Evolutionary conservation across 345 rosid species (phyloP), one percentile per base, ranked within the genome.

Genomic region (Gossypium bickii): DNA sequence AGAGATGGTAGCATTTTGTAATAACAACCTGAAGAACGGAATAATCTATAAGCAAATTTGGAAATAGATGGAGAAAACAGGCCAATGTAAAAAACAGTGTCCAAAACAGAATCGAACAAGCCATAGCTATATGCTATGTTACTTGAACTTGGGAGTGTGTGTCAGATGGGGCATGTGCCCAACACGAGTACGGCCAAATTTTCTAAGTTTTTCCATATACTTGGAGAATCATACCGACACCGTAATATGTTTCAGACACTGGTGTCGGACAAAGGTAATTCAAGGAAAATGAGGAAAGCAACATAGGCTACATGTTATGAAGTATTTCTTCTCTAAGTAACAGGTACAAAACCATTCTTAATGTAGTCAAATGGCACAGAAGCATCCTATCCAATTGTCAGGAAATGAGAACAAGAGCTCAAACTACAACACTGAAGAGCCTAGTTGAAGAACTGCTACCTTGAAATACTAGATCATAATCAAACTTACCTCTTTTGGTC

Each of bases 1-100:
- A 93, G 81, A 96, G 81, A 72, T 96, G 99, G 83, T 82, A 96
- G 87, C 99, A 96, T 74, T 90, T 96, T 70, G 98, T 96, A 80
- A 96, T 96, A 80, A 93, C 99, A 67, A 93, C 98, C 99, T 96
- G 85, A 61, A 45, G 38, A 70, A 69, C 52, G 67, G 25, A 74
- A 45, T 22, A 67, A 41, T 58, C 27, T 49, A 49, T 34, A 70
- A 62, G 45, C 58, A 8, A 52, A n/a, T 69, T 38, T 7, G 27
- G 47, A 29, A 71, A 20, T 71, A 55, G 17, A 13, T 3, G 24
- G 13, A 38, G 3, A 20, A 12, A 48, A 48, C 52, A 48, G 52
- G 16, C 41, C 41, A 34, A 34, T 4, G 20, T 34, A 34, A 4
- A 34, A 34, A 34, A 34, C 41, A 34, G 41, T 34, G 41, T 34